Percentiles rank a stretch among this genome's conserved stretches.
Evolutionary conservation across 805 yeast genomes (phyloP).

Genomic region (Candida argentea): DNA sequence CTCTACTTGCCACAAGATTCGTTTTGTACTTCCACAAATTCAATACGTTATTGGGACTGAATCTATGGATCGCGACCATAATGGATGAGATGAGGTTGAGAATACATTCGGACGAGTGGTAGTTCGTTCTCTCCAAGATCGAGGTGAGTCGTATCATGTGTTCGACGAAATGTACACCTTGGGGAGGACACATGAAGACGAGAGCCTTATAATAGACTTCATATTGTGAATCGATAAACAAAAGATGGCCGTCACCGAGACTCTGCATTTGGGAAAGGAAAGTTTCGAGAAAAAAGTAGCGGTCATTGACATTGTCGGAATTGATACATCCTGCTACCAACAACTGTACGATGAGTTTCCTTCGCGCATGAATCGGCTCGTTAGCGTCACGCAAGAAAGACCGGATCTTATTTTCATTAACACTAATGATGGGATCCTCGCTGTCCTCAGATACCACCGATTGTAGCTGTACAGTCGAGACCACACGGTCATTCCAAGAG

Average conservation of each 20-base stretch:
- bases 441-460: slow-evolving; percentile 4
- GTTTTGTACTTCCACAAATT: slow-evolving; percentile 14
- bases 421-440: too few relatives aligned
- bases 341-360: slow-evolving; percentile 10
- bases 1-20: slow-evolving; percentile 2
- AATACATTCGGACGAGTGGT: slow-evolving; percentile 2
- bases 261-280: slow-evolving; percentile 10
- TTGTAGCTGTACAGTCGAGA: slow-evolving; percentile 14
- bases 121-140: not conserved
- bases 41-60: slow-evolving; percentile 9
- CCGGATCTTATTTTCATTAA: slow-evolving; percentile 6
- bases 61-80: slow-evolving; percentile 7
- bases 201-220: slow-evolving; percentile 11
- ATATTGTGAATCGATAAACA: slow-evolving; percentile 9
- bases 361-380: slow-evolving; percentile 8
- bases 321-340: slow-evolving; percentile 12
- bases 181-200: slow-evolving; percentile 10
- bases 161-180: slow-evolving; percentile 4
- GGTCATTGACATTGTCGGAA: slow-evolving; percentile 6
- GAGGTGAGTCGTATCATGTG: slow-evolving; percentile 6
- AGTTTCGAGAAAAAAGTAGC: slow-evolving; percentile 6
- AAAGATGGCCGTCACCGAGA: slow-evolving; percentile 13
- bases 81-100: slow-evolving; percentile 10
- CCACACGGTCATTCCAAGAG: slow-evolving; percentile 17
- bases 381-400: slow-evolving; percentile 8